A percentile compares a stretch with the other conserved stretches of the same genome.
Evolutionary conservation across 257 asterid species (phyloP).

Genomic region (Penstemon eatonii): DNA sequence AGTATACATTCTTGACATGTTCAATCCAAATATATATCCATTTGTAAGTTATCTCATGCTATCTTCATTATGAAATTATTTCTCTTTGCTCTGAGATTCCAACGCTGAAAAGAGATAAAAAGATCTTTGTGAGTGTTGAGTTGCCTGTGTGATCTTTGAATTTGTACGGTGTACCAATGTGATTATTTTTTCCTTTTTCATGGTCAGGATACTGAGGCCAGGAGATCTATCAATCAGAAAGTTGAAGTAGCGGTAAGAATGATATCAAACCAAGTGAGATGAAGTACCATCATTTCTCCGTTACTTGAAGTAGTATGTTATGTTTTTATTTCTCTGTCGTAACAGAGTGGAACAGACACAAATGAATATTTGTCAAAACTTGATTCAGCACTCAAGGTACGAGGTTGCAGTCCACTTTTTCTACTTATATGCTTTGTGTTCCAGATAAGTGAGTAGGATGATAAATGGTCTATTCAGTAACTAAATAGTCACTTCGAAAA

Average conservation of each 20-base stretch:
- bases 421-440: neutral
- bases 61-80: conserved; percentile 4
- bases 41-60: conserved; percentile 51
- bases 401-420: conserved; percentile 21
- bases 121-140: neutral
- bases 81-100: conserved; percentile 19
- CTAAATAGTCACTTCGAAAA: neutral
- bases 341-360: conserved; percentile 77
- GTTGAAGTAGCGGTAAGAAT: conserved; percentile 78
- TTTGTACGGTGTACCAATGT: conserved; percentile 8
- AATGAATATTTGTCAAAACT: conserved; percentile 68
- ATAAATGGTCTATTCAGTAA: neutral
- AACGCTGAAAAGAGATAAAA: conserved; percentile 13
- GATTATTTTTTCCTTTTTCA: conserved; percentile 2
- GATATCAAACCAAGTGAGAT: conserved; percentile 15
- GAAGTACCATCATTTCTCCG: neutral
- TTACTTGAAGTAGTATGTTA: conserved; percentile 12
- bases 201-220: conserved; percentile 74
- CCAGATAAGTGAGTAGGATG: conserved; percentile 10
- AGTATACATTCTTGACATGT: conserved; percentile 92
- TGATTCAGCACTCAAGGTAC: conserved; percentile 82
- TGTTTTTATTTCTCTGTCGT: conserved; percentile 18
- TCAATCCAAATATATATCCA: conserved; percentile 92
- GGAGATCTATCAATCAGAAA: conserved; percentile 70
- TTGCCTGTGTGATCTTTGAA: neutral